Conservation (phyloP, 202 grass and related monocot species). For the Panicum virgatum region DNA sequence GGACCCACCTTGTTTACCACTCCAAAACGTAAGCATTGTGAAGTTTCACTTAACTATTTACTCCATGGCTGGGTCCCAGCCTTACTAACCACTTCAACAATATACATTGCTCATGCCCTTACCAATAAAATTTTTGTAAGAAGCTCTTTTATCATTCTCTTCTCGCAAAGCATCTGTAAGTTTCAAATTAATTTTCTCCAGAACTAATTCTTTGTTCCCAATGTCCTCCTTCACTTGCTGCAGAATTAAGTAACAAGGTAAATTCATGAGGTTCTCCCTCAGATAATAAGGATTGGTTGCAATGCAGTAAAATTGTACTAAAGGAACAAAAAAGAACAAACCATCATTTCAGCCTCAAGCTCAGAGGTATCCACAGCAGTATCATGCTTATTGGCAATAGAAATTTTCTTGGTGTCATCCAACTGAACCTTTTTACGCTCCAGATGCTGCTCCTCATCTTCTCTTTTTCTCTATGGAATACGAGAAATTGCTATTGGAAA, state of each 20-base stretch:
- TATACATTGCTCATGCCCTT: no score
- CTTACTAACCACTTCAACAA: no score
- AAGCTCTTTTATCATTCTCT: slow-evolving; percentile 50
- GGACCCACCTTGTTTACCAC: no score
- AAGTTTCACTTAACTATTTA: no score
- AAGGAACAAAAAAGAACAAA: slow-evolving; percentile 36
- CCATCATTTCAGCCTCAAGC: slow-evolving; percentile 71
- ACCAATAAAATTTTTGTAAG: slow-evolving; percentile 61
- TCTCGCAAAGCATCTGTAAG: slow-evolving; percentile 42
- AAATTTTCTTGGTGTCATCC: slow-evolving; percentile 57
- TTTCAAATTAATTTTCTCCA: slow-evolving; percentile 65
- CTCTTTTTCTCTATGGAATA: slow-evolving; percentile 56
- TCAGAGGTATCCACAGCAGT: slow-evolving; percentile 59
- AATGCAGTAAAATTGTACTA: background rate
- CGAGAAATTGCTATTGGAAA: slow-evolving; percentile 17
- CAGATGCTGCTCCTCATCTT: slow-evolving; percentile 46
- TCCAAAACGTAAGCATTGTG: no score
- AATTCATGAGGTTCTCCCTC: slow-evolving; percentile 27
- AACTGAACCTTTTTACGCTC: slow-evolving; percentile 53
- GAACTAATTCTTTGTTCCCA: slow-evolving; percentile 50
- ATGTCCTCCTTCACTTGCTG: slow-evolving; percentile 63
- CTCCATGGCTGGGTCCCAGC: no score
- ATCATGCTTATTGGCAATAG: slow-evolving; percentile 49
- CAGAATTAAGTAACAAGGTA: slow-evolving; percentile 33
- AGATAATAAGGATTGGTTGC: slow-evolving; percentile 5